Conservation (phyloP, 2,329 filamentous ascomycete genomes). For the Aschersonia sp. region DNA sequence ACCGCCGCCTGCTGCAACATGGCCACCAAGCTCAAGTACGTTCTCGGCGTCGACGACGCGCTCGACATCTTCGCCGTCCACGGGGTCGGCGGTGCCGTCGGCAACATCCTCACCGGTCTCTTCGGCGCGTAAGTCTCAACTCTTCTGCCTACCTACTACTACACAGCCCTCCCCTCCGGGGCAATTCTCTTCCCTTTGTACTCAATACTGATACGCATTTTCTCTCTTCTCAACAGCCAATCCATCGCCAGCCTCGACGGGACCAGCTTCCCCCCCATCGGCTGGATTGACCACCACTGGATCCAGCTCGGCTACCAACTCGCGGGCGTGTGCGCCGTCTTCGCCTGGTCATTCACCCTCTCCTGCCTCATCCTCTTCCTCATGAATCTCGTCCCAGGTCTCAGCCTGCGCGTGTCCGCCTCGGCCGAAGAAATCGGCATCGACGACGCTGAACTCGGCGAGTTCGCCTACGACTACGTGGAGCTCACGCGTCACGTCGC, state of each 20-base stretch:
- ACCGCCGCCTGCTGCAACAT: conserved; percentile 65
- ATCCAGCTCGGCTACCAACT: conserved; percentile 59
- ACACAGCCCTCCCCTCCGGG: too few relatives aligned
- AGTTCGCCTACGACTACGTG: conserved; percentile 76
- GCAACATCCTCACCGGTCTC: conserved; percentile 64
- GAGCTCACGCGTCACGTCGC: conserved; percentile 53
- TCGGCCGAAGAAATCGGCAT: conserved; percentile 56
- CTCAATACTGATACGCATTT: background rate
- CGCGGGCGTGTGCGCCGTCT: conserved; percentile 50
- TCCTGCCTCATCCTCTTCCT: conserved; percentile 56
- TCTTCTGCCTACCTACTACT: background rate
- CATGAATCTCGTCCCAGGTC: conserved; percentile 56
- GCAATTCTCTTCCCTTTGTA: conserved; percentile 3
- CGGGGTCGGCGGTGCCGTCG: conserved; percentile 69
- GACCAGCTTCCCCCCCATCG: conserved; percentile 40
- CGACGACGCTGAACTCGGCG: conserved; percentile 65
- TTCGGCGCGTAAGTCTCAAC: conserved; percentile 48
- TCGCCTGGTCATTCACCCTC: conserved; percentile 52
- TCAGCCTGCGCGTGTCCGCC: conserved; percentile 51
- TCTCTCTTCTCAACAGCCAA: conserved; percentile 24
- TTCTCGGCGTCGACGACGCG: conserved; percentile 67
- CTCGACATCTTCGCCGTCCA: conserved; percentile 89
- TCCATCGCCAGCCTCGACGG: conserved; percentile 66
- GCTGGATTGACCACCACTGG: conserved; percentile 59
- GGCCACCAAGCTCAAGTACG: conserved; percentile 67